These are phyloP conservation scores for Claviceps monticola DNA, from an alignment of 2,329 filamentous ascomycete genomes.

Conservation along the genomic window DNA sequence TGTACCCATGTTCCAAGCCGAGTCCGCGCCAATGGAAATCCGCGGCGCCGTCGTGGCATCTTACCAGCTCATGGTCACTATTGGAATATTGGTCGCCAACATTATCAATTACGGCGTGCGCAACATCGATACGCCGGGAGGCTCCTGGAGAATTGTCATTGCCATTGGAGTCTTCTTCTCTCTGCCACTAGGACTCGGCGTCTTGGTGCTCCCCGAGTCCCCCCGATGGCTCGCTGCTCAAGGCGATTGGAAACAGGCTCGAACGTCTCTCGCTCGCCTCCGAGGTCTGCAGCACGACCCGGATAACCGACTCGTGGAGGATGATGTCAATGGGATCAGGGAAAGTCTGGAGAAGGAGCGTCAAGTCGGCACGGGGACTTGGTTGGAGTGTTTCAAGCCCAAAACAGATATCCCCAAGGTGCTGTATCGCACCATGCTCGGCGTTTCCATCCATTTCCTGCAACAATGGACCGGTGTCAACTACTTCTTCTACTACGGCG, in stretches of 20 bases:
- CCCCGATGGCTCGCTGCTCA: conserved; percentile 40
- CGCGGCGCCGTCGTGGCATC: conserved; percentile 51
- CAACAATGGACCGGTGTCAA: conserved; percentile 54
- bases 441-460: conserved; percentile 48
- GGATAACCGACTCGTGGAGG: conserved; percentile 29
- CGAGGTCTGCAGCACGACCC: conserved; percentile 35
- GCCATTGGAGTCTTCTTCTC: conserved; percentile 40
- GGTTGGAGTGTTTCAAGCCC: conserved; percentile 47
- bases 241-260: conserved; percentile 32
- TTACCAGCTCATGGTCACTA: conserved; percentile 63
- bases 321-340: conserved; percentile 39
- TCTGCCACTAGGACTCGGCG: conserved; percentile 36
- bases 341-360: conserved; percentile 31
- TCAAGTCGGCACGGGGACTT: conserved; percentile 31
- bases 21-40: conserved; percentile 47
- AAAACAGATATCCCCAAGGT: conserved; percentile 39
- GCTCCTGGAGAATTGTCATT: conserved; percentile 50
- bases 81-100: conserved; percentile 49
- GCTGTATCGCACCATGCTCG: conserved; percentile 50
- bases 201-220: conserved; percentile 40
- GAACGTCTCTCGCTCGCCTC: conserved; percentile 37
- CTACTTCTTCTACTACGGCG: conserved; percentile 53
- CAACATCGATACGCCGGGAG: conserved; percentile 24
- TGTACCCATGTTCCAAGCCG: conserved; percentile 54
- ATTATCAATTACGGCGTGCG: conserved; percentile 40